Conservation (phyloP, 1,284 basidiomycete genomes). For the Leccinum pachyderme region DNA sequence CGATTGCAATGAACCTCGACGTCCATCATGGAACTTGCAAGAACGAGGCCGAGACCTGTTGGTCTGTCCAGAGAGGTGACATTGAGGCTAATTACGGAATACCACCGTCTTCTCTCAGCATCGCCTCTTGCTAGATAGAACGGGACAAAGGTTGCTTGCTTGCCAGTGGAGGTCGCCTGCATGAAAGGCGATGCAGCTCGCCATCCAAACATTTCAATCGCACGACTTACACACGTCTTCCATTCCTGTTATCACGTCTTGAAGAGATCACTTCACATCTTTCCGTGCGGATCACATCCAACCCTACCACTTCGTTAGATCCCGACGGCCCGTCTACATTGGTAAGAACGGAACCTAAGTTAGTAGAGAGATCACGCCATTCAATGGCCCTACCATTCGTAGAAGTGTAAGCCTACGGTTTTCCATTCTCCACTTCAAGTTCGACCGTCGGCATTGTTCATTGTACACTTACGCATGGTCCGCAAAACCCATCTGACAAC, state of each 20-base stretch:
- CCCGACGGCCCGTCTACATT: not conserved
- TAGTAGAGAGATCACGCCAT: constrained; percentile 9
- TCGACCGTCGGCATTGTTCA: not conserved
- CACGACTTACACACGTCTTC: constrained; percentile 18
- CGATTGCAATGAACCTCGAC: not conserved
- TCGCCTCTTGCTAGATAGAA: not conserved
- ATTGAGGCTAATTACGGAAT: not conserved
- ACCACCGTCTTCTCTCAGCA: constrained; percentile 1
- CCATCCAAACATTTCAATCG: constrained; percentile 1
- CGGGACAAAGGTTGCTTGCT: not conserved
- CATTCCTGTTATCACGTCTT: constrained; percentile 13
- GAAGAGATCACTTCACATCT: constrained; percentile 8
- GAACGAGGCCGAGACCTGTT: not conserved
- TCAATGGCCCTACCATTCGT: constrained; percentile 11
- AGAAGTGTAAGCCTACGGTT: constrained; percentile 6
- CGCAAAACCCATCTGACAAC: constrained; percentile 2
- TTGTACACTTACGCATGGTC: not conserved
- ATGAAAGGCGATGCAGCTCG: constrained; percentile 12
- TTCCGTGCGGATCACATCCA: constrained; percentile 20
- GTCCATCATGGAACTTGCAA: not conserved
- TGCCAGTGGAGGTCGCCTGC: not conserved
- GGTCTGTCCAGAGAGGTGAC: not conserved
- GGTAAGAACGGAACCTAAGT: not conserved
- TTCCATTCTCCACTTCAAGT: constrained; percentile 11
- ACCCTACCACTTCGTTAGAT: constrained; percentile 4